phyloP scores from a whole-genome alignment of 1,284 basidiomycete species.

The Leucoagaricus sp. region DNA sequence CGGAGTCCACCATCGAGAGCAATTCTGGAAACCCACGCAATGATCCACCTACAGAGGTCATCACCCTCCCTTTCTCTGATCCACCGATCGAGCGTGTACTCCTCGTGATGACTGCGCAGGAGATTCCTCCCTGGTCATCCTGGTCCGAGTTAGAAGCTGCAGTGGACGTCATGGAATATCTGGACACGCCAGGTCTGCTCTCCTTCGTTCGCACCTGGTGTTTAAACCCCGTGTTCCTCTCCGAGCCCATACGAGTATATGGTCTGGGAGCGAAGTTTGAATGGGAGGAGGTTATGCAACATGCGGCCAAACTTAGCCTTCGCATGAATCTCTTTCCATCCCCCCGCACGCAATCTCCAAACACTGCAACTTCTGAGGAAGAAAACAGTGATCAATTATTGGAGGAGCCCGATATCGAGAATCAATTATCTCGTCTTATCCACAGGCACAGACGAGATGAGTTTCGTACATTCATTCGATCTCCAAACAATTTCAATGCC shows the following conservation, averaged over 20 bases:
- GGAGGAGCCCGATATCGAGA: constrained; percentile 30
- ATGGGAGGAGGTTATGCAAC: constrained; percentile 40
- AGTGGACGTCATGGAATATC: constrained; percentile 36
- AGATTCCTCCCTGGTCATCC: constrained; percentile 34
- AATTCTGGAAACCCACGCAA: background rate
- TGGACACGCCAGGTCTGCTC: constrained; percentile 41
- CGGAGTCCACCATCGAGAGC: background rate
- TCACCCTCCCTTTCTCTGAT: background rate
- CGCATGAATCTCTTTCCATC: background rate
- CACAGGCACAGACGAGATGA: constrained; percentile 35
- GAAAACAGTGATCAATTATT: too few species aligned
- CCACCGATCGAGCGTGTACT: constrained; percentile 32
- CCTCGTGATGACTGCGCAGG: constrained; percentile 38
- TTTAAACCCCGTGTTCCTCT: constrained; percentile 37
- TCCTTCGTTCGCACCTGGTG: constrained; percentile 38
- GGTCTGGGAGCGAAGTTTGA: constrained; percentile 37
- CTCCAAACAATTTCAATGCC: background rate
- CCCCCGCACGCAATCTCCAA: too few species aligned
- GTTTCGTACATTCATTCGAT: constrained; percentile 22
- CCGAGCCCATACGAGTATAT: constrained; percentile 38
- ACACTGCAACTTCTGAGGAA: too few species aligned
- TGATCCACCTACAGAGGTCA: background rate
- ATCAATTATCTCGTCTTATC: constrained; percentile 31
- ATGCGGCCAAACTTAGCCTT: constrained; percentile 38
- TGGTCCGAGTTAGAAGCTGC: constrained; percentile 38